Evolutionary conservation across 1,284 basidiomycete genomes (phyloP), one percentile per base, ranked within the genome.

Genomic region (Polyporus tsugae): DNA sequence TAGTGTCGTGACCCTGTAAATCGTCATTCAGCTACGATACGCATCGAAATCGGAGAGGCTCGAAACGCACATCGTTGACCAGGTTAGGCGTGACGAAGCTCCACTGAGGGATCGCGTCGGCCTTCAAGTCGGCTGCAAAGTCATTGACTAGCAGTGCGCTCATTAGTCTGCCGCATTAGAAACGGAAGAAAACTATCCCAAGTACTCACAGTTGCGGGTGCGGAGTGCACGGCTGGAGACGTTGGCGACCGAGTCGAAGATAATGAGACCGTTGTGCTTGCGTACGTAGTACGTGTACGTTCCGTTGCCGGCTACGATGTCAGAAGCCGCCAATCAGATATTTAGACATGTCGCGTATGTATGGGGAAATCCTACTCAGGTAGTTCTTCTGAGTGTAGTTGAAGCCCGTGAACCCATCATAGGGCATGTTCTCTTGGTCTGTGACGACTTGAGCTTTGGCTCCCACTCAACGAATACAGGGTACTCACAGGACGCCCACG

Each of bases 61-160:
- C 10, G 10, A 15, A 35, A 64, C 72, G 13, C 59, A 75, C 87
- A 73, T 89, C 87, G 77, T 85, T 81, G 38, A 84, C 82, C 39
- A 89, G 76, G 78, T 91, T 91, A n/a, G 91, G 91, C 0, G 91
- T 91, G 64, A 92, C 79, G 75, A 88, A 91, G 38, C 80, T 76
- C 87, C 88, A 91, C 73, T 90, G 89, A 9, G 90, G 86, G 35
- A 92, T 76, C 2, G 81, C 81, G 60, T 84, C 77, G 36, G 85
- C 84, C 60, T 82, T 83, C 17, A 87, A 78, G 71, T 91, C 89
- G 58, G 80, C 75, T 6, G 85, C 82, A 68, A 89, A 87, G 76
- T 89, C 83, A 68, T 89, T 90, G 77, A 91, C 74, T 75, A 36
- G 6, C 2, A 4, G 10, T 1, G 25, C 15, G 58, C 9, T 10